Evolutionary conservation across 768 basidiomycete species (phyloP).

Genomic region (Galerina sulciceps): DNA sequence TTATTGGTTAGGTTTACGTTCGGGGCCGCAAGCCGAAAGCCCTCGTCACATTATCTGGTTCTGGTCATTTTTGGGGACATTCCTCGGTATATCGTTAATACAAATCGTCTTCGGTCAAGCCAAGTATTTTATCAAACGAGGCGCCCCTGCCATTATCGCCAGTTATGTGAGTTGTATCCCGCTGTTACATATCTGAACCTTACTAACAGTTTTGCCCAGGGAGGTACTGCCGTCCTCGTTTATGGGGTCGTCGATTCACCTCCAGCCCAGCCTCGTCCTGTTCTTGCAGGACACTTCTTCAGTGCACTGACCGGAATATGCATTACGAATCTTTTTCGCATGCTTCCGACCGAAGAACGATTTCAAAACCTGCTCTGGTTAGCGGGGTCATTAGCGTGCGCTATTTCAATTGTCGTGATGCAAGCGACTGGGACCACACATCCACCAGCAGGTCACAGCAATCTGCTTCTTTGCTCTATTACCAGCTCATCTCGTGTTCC

Average conservation of each 20-base stretch:
- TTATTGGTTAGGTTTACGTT: slow-evolving; percentile 50
- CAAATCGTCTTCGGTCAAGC: slow-evolving; percentile 54
- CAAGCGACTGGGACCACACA: slow-evolving; percentile 56
- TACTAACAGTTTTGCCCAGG: slow-evolving; percentile 33
- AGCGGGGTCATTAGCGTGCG: slow-evolving; percentile 48
- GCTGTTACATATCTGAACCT: background rate
- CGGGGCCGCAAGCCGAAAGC: slow-evolving; percentile 31
- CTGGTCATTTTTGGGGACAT: slow-evolving; percentile 59
- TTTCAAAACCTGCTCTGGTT: slow-evolving; percentile 54
- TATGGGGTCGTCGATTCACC: slow-evolving; percentile 58
- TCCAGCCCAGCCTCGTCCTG: slow-evolving; percentile 54
- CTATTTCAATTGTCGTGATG: slow-evolving; percentile 49
- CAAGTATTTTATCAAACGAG: slow-evolving; percentile 48
- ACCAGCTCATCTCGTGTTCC: background rate
- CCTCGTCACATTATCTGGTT: slow-evolving; percentile 46
- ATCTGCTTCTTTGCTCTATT: background rate
- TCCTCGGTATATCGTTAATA: slow-evolving; percentile 51
- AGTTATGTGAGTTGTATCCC: slow-evolving; percentile 43
- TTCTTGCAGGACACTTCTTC: slow-evolving; percentile 56
- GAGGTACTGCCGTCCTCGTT: slow-evolving; percentile 57
- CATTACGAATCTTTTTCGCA: slow-evolving; percentile 54
- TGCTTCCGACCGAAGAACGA: slow-evolving; percentile 44
- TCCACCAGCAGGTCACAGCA: slow-evolving; percentile 49
- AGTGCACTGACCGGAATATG: slow-evolving; percentile 52
- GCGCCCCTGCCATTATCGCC: slow-evolving; percentile 50